A percentile compares a stretch with the other conserved stretches of the same genome.
Conservation (phyloP, 306 rosid species). For the Coriaria nepalensis region DNA sequence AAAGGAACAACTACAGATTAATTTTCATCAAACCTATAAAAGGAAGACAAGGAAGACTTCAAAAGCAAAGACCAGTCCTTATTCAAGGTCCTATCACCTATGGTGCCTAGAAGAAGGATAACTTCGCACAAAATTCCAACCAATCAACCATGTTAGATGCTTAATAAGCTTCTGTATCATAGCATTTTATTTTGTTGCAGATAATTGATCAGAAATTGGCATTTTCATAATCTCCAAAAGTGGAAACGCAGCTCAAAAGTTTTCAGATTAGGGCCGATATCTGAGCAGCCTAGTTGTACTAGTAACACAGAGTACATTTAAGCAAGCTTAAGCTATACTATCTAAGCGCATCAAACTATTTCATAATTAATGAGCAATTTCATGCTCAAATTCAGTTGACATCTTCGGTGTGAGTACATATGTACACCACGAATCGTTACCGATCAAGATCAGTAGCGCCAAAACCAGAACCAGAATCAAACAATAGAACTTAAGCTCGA, state of each 20-base stretch:
- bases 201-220: neutral
- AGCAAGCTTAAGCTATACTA: neutral
- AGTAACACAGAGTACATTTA: too few species aligned
- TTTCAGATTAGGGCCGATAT: too few species aligned
- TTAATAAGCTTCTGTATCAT: neutral
- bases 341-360: neutral
- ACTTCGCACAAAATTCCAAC: neutral
- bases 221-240: neutral
- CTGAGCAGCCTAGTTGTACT: too few species aligned
- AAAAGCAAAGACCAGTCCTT: neutral
- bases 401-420: too few species aligned
- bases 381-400: too few species aligned
- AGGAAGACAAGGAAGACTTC: neutral
- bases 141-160: neutral
- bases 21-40: neutral
- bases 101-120: neutral
- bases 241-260: neutral
- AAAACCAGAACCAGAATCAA: neutral
- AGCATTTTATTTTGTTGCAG: neutral
- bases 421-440: too few species aligned
- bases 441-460: neutral
- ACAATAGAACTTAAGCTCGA: neutral
- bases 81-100: slow-evolving; percentile 1
- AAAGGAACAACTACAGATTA: too few species aligned
- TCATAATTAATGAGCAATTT: too few species aligned